These are phyloP conservation scores for Ogataea paradorogensis DNA, from an alignment of 805 yeast genomes.

Conservation along the genomic window DNA sequence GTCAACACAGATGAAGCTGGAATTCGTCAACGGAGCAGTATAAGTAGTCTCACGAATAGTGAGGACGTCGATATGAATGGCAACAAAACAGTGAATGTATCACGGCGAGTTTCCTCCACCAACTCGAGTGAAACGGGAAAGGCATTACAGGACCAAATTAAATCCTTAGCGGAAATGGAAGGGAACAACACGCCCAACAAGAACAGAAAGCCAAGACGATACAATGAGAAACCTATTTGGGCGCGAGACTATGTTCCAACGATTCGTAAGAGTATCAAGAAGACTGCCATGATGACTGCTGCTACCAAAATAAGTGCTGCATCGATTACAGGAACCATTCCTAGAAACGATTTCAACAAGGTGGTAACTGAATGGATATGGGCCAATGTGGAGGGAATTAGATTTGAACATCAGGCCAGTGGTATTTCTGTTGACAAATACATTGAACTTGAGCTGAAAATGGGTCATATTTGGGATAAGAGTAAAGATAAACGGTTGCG, in stretches of 20 bases:
- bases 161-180: slow-evolving; percentile 33
- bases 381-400: slow-evolving; percentile 69
- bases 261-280: slow-evolving; percentile 11
- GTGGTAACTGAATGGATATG: slow-evolving; percentile 87
- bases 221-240: slow-evolving; percentile 73
- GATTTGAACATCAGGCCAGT: slow-evolving; percentile 40
- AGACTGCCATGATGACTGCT: slow-evolving; percentile 12
- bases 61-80: slow-evolving; percentile 44
- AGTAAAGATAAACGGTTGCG: slow-evolving; percentile 58
- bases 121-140: neutral
- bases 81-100: slow-evolving; percentile 35
- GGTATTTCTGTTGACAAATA: slow-evolving; percentile 39
- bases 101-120: slow-evolving; percentile 15
- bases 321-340: slow-evolving; percentile 71
- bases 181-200: slow-evolving; percentile 12
- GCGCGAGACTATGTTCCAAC: slow-evolving; percentile 69
- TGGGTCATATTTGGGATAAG: slow-evolving; percentile 68
- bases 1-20: slow-evolving; percentile 26
- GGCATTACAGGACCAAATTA: slow-evolving; percentile 23
- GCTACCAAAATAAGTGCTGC: slow-evolving; percentile 29
- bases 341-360: slow-evolving; percentile 77
- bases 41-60: slow-evolving; percentile 41
- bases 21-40: slow-evolving; percentile 28
- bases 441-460: slow-evolving; percentile 72
- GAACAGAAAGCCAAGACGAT: slow-evolving; percentile 52